phyloP scores from a whole-genome alignment of 345 rosid genomes.

The Tarenaya hassleriana region DNA sequence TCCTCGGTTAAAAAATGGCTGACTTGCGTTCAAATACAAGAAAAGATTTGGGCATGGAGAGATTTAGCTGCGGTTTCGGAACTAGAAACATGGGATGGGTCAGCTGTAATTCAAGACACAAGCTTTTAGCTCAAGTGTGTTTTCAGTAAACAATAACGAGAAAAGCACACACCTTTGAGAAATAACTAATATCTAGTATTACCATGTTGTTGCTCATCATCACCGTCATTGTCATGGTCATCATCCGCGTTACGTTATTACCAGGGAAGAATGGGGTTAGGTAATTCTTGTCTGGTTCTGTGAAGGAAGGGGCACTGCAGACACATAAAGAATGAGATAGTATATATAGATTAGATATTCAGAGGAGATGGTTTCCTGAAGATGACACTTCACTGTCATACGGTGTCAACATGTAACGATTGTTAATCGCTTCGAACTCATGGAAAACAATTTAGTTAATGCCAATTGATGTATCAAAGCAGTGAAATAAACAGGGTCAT shows the following conservation, averaged over 20 bases:
- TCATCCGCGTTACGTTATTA: slow-evolving; percentile 68
- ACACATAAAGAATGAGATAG: slow-evolving; percentile 12
- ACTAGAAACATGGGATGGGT: slow-evolving; percentile 38
- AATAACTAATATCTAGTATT: neutral
- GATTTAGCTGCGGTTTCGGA: slow-evolving; percentile 26
- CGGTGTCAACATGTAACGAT: slow-evolving; percentile 51
- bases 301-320: slow-evolving; percentile 68
- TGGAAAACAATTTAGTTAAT: slow-evolving; percentile 21
- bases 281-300: slow-evolving; percentile 67
- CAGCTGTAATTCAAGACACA: slow-evolving; percentile 29
- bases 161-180: neutral
- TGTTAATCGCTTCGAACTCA: slow-evolving; percentile 52
- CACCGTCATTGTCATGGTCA: slow-evolving; percentile 31
- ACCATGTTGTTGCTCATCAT: slow-evolving; percentile 21
- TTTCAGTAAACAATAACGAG: too few relatives aligned
- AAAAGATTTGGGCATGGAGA: neutral
- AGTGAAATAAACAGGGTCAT: neutral
- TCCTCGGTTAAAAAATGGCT: too few relatives aligned
- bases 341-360: too few relatives aligned
- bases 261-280: too few relatives aligned
- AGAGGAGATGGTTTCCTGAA: too few relatives aligned
- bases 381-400: slow-evolving; percentile 52
- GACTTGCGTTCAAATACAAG: neutral
- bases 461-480: too few relatives aligned
- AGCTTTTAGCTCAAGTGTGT: neutral